These are phyloP conservation scores for Claviceps cyperi DNA, from an alignment of 2,329 filamentous ascomycete species.

Conservation along the genomic window DNA sequence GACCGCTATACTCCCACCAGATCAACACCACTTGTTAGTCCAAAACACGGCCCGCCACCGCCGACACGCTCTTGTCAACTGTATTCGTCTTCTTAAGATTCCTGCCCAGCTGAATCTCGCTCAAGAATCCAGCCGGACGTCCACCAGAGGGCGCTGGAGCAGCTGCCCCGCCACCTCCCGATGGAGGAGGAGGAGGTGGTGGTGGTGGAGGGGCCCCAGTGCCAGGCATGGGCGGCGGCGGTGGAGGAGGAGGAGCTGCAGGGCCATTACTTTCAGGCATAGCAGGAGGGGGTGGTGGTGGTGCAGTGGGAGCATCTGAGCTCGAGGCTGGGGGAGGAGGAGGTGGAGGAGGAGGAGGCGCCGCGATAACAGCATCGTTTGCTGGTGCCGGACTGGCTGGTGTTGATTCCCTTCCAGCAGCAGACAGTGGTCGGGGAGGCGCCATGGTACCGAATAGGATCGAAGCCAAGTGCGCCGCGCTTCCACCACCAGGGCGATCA, in stretches of 20 bases:
- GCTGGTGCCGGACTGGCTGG: constrained; percentile 23
- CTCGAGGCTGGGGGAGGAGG: constrained; percentile 9
- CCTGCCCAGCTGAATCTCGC: constrained; percentile 70
- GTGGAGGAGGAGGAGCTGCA: constrained; percentile 13
- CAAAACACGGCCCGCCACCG: constrained; percentile 63
- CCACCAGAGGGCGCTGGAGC: constrained; percentile 32
- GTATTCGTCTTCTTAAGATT: constrained; percentile 77
- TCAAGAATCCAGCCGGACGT: constrained; percentile 52
- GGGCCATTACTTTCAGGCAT: constrained; percentile 13
- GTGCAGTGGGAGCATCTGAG: constrained; percentile 16
- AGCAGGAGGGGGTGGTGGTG: constrained; percentile 12
- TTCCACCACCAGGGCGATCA: constrained; percentile 63
- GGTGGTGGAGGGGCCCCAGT: constrained; percentile 26
- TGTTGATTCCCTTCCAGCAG: constrained; percentile 55
- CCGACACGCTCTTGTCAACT: constrained; percentile 64
- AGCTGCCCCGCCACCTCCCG: constrained; percentile 27
- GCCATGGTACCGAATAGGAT: constrained; percentile 96
- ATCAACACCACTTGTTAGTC: constrained; percentile 10
- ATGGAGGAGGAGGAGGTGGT: constrained; percentile 28
- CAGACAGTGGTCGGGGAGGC: constrained; percentile 75
- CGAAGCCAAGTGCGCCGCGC: constrained; percentile 81
- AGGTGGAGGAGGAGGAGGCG: constrained; percentile 23
- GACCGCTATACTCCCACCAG: not conserved
- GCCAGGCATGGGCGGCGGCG: constrained; percentile 17
- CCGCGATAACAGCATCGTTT: constrained; percentile 26